These are phyloP conservation scores for Oryza brachyantha DNA, from an alignment of 176 grass and related monocot species.

Conservation along the genomic window DNA sequence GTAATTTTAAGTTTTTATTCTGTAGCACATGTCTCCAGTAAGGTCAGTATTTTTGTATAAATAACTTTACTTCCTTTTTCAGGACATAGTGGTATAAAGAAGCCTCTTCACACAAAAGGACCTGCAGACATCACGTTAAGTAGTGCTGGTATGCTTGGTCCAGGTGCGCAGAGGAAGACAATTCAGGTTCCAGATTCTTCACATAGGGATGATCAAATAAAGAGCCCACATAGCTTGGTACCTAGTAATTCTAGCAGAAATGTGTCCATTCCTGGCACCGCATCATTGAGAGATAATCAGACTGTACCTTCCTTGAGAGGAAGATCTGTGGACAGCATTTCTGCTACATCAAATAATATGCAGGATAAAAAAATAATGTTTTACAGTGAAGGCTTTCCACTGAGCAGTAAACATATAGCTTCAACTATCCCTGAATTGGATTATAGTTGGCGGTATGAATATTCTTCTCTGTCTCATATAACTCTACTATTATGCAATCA, in stretches of 20 bases:
- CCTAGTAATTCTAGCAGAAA: conserved; percentile 21
- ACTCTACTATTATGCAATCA: neutral
- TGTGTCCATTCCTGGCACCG: neutral
- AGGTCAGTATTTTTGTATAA: neutral
- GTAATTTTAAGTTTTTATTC: neutral
- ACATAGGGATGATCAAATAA: conserved; percentile 44
- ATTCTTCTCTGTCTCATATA: conserved; percentile 15
- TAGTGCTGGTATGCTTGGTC: conserved; percentile 52
- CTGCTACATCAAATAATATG: conserved; percentile 21
- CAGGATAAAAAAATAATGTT: neutral
- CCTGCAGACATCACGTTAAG: conserved; percentile 27
- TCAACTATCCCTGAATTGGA: conserved; percentile 65
- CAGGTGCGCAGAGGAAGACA: conserved; percentile 34
- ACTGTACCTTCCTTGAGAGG: neutral
- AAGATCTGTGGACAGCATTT: neutral
- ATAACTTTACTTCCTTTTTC: conserved; percentile 34
- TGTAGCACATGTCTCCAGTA: neutral
- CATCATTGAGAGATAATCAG: conserved; percentile 16
- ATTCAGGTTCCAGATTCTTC: conserved; percentile 37
- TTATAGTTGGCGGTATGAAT: conserved; percentile 84
- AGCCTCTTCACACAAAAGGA: neutral
- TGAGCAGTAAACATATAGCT: conserved; percentile 38
- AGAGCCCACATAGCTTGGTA: conserved; percentile 38
- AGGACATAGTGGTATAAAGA: conserved; percentile 22
- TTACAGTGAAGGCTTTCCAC: conserved; percentile 32